Conservation (phyloP, 2,329 filamentous ascomycete genomes). For the Canariomyces notabilis region DNA sequence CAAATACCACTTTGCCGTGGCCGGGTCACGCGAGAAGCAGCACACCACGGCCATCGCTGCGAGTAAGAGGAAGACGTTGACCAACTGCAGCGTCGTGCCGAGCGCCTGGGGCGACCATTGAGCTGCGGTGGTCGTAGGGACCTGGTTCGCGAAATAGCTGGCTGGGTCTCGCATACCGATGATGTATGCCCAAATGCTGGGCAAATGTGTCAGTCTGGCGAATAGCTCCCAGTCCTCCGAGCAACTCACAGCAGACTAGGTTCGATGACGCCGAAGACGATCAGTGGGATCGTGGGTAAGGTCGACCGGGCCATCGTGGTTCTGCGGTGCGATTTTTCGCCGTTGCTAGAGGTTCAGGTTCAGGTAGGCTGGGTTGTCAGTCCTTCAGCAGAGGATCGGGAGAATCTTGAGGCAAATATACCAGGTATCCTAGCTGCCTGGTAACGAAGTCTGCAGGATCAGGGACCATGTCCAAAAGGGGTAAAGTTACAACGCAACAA, state of each 20-base stretch:
- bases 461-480: no score
- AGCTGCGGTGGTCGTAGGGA: slow-evolving; percentile 17
- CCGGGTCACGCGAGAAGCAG: slow-evolving; percentile 27
- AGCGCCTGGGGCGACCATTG: slow-evolving; percentile 22
- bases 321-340: no score
- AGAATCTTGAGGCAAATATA: no score
- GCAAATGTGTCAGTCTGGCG: no score
- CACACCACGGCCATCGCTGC: slow-evolving; percentile 29
- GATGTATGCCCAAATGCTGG: slow-evolving; percentile 20
- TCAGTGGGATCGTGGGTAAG: slow-evolving; percentile 1
- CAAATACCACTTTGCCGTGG: slow-evolving; percentile 26
- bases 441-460: no score
- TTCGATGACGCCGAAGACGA: slow-evolving; percentile 10
- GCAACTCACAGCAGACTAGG: slow-evolving; percentile 1
- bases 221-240: background rate
- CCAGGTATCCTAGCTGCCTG: no score
- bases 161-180: slow-evolving; percentile 24
- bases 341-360: no score
- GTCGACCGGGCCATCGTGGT: slow-evolving; percentile 5
- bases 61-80: slow-evolving; percentile 31
- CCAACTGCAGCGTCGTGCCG: slow-evolving; percentile 26
- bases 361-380: no score
- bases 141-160: slow-evolving; percentile 28
- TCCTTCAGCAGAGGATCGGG: no score
- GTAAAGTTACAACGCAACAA: no score